Conservation (phyloP, 2,329 filamentous ascomycete species). For the Epichloe typhina region DNA sequence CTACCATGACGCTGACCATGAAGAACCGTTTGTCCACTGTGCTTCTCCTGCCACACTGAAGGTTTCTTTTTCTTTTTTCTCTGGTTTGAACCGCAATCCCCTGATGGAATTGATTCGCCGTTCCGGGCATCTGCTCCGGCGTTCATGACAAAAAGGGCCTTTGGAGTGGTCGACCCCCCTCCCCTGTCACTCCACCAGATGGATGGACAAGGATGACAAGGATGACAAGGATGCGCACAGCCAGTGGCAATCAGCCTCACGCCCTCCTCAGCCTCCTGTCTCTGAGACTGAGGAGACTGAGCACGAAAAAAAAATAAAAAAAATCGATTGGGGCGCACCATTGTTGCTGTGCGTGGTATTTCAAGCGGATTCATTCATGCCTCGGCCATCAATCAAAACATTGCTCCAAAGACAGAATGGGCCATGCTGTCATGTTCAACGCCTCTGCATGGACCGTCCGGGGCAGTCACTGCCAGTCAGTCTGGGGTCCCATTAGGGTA, state of each 20-base stretch:
- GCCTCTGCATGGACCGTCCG: background rate
- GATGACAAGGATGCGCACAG: slow-evolving; percentile 1
- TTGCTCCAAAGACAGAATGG: background rate
- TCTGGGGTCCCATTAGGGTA: background rate
- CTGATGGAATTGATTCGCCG: background rate
- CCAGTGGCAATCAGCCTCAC: slow-evolving; percentile 4
- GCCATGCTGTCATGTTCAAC: background rate
- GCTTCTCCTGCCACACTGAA: background rate
- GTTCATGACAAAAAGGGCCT: background rate
- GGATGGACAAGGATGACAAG: too few relatives aligned
- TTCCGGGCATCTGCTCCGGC: background rate
- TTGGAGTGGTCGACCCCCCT: background rate
- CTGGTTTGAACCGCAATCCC: background rate
- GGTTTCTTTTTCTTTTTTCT: background rate
- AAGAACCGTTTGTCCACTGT: background rate
- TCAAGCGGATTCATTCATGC: background rate
- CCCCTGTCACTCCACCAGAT: background rate
- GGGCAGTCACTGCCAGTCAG: background rate
- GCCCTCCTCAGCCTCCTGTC: background rate
- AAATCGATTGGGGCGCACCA: background rate
- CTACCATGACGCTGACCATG: too few relatives aligned
- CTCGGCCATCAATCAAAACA: background rate
- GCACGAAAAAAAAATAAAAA: too few relatives aligned
- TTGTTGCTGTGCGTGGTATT: background rate
- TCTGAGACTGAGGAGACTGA: too few relatives aligned